Evolutionary conservation across 2,329 filamentous ascomycete species (phyloP), one percentile per base, ranked within the genome.

Genomic region (Curvularia hawaiiensis): DNA sequence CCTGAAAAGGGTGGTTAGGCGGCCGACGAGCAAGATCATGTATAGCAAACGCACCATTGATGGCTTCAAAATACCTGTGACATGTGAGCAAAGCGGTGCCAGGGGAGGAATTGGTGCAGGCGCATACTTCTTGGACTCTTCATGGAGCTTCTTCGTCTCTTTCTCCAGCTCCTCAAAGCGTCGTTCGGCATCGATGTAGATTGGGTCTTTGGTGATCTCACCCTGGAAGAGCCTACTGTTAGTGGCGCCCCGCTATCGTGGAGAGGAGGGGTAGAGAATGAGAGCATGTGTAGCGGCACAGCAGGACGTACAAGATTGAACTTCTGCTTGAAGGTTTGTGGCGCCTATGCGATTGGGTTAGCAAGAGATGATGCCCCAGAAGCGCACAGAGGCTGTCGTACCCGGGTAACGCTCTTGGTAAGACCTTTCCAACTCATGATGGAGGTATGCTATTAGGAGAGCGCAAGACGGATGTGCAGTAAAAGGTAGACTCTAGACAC

Each of bases 401-500:
- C 94, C 80, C 95, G 87, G 62, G 87, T 86, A 75, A 97, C 83
- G 82, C 90, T 90, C 84, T 97, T 98, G 77, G 90, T 88, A 73
- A 99, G 91, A 72, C 95, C 95, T 80, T 95, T 96, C 84, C 97
- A 93, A 86, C 93, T 97, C 95, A 99, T 98, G 68, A 76, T 55
- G 52, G 50, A 50, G 47, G 35, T 50, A 39, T 41, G 33, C 18
- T 26, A 33, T 3, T 52, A 54, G 38, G 39, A 33, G 14, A 58
- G 54, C 24, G 51, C 31, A 52, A 38, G 48, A 60, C 55, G 30
- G 59, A 54, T 52, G 58, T 28, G 51, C 49, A 51, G 41, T 30
- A 31, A 51, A 51, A 54, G 52, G 44, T 30, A 20, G 20, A 40
- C 16, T 40, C 47, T n/a, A 20, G 35, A 28, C 35, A 35, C 47